These are phyloP conservation scores for Eucalyptus lansdowneana DNA, from an alignment of 345 rosid species.

Conservation along the genomic window DNA sequence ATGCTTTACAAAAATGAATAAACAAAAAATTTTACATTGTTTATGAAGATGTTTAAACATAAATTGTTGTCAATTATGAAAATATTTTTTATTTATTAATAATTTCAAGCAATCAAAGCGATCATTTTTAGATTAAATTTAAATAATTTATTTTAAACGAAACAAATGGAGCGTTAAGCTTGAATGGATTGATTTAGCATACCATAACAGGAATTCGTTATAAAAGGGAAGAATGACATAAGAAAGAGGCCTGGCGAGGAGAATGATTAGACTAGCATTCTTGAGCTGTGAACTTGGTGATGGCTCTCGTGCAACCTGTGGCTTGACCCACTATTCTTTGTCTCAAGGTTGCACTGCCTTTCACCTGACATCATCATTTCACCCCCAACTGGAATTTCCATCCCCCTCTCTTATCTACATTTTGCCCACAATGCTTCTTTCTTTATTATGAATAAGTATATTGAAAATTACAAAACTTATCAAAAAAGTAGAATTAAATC, in stretches of 20 bases:
- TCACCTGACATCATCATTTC: background rate
- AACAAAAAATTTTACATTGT: background rate
- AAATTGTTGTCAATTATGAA: too few species aligned
- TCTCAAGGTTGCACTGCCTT: background rate
- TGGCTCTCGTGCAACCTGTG: background rate
- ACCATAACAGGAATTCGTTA: too few species aligned
- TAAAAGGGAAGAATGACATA: background rate
- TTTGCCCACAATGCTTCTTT: background rate
- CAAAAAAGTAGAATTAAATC: accelerated
- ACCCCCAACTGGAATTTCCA: background rate
- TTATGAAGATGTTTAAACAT: accelerated
- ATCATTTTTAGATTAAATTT: too few species aligned
- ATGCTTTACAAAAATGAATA: background rate
- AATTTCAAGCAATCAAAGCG: accelerated
- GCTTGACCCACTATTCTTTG: background rate
- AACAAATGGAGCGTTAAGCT: accelerated
- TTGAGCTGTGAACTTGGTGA: background rate
- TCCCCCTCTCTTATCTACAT: background rate
- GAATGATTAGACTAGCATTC: background rate
- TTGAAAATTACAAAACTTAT: too few species aligned
- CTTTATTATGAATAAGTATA: too few species aligned
- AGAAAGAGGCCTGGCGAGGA: background rate
- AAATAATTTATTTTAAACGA: accelerated
- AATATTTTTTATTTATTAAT: too few species aligned
- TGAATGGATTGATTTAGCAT: too few species aligned